These are phyloP conservation scores for Debaryomyces tyrocola DNA, from an alignment of 805 yeast species.

Conservation along the genomic window DNA sequence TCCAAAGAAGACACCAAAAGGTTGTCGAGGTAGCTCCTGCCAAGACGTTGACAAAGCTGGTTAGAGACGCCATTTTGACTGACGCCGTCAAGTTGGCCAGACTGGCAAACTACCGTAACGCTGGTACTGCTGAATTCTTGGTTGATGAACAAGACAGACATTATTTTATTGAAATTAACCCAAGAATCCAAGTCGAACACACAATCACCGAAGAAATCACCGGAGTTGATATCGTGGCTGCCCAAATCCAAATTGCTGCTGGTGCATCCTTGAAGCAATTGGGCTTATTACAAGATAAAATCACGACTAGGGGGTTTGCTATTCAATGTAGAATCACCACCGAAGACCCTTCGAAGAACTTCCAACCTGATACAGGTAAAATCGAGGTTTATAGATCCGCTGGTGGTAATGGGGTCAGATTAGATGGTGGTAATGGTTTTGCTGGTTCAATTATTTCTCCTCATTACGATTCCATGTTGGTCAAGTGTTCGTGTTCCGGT, in stretches of 20 bases:
- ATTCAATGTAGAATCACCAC: slow-evolving; percentile 99
- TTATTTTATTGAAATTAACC: slow-evolving; percentile 96
- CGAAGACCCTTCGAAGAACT: slow-evolving; percentile 93
- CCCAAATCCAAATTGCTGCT: slow-evolving; percentile 98
- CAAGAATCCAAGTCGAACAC: slow-evolving; percentile 97
- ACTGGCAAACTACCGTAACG: slow-evolving; percentile 88
- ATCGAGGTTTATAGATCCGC: slow-evolving; percentile 97
- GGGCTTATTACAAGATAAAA: slow-evolving; percentile 90
- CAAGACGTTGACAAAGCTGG: slow-evolving; percentile 75
- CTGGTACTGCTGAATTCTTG: slow-evolving; percentile 97
- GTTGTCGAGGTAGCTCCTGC: slow-evolving; percentile 99
- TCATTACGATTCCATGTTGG: slow-evolving; percentile 97
- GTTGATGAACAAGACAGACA: slow-evolving; percentile 94
- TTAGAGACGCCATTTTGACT: slow-evolving; percentile 87
- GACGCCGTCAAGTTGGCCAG: slow-evolving; percentile 94
- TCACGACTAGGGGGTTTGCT: slow-evolving; percentile 95
- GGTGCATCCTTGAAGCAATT: slow-evolving; percentile 92
- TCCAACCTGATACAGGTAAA: slow-evolving; percentile 98
- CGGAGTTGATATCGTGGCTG: slow-evolving; percentile 96
- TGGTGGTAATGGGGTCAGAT: slow-evolving; percentile 98
- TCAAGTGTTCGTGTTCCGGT: slow-evolving; percentile 96
- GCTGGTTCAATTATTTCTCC: slow-evolving; percentile 97
- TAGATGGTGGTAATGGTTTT: slow-evolving; percentile 98
- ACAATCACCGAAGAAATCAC: slow-evolving; percentile 98
- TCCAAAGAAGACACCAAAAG: slow-evolving; percentile 98